These are phyloP conservation scores for Termitomyces eurrhizus DNA, from an alignment of 768 basidiomycete genomes.

Conservation along the genomic window DNA sequence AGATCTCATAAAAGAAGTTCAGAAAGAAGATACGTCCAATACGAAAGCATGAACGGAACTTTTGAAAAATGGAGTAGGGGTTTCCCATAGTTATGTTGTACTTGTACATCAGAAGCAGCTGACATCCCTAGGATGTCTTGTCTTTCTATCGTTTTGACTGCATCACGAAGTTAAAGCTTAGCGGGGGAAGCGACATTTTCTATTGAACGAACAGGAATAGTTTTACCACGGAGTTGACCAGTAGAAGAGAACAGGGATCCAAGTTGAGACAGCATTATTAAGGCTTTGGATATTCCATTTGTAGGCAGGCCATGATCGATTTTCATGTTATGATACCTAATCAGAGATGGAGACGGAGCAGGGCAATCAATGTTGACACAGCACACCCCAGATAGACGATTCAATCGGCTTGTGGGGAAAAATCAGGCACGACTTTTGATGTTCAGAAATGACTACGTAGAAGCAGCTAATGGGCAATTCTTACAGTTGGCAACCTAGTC, in stretches of 20 bases:
- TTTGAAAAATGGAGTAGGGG: background rate
- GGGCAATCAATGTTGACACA: background rate
- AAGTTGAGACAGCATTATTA: background rate
- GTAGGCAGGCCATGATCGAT: background rate
- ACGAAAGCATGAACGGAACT: background rate
- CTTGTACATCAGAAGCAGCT: background rate
- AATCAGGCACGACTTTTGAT: background rate
- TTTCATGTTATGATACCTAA: background rate
- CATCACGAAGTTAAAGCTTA: background rate
- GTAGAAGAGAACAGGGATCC: background rate
- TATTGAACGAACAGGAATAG: background rate
- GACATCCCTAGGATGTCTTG: background rate
- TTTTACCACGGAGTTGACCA: background rate
- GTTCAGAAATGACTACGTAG: background rate
- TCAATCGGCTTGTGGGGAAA: background rate
- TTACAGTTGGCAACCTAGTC: background rate
- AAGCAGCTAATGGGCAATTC: background rate
- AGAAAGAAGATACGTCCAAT: background rate
- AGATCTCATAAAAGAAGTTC: slow-evolving; percentile 3
- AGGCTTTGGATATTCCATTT: background rate
- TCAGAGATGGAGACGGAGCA: background rate
- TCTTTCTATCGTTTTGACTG: background rate
- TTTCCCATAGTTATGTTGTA: background rate
- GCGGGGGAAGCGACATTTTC: background rate
- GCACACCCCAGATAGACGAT: background rate